These are phyloP conservation scores for Colletotrichum cuscutae DNA, from an alignment of 2,329 filamentous ascomycete genomes.

Conservation along the genomic window DNA sequence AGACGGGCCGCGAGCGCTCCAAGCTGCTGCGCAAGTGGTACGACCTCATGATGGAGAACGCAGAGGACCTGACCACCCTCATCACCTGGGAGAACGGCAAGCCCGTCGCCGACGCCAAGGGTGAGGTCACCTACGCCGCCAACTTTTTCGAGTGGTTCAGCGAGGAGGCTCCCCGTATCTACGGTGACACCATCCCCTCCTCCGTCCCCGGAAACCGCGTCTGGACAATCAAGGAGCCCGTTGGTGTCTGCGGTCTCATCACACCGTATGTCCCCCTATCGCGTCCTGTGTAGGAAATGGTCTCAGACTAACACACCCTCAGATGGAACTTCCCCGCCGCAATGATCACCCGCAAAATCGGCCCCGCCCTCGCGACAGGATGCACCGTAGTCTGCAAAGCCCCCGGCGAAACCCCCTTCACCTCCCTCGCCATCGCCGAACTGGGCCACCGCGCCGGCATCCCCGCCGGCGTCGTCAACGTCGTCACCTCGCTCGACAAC, in stretches of 20 bases:
- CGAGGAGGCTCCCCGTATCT: constrained; percentile 78
- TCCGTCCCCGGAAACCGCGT: constrained; percentile 78
- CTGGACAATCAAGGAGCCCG: constrained; percentile 82
- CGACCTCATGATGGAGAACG: constrained; percentile 80
- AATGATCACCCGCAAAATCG: constrained; percentile 79
- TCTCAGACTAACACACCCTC: neutral
- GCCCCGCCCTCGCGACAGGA: constrained; percentile 86
- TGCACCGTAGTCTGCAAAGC: constrained; percentile 95
- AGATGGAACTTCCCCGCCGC: constrained; percentile 87
- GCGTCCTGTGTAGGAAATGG: constrained; percentile 21
- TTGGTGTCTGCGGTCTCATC: constrained; percentile 85
- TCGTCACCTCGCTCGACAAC: constrained; percentile 83
- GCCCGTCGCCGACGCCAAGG: constrained; percentile 78
- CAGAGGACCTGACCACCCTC: constrained; percentile 82
- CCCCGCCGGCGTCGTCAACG: constrained; percentile 89
- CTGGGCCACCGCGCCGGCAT: constrained; percentile 88
- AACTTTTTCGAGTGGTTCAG: constrained; percentile 85
- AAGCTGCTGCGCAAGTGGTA: constrained; percentile 84
- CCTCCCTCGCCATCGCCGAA: constrained; percentile 87
- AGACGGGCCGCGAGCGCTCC: constrained; percentile 79
- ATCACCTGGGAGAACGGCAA: constrained; percentile 95
- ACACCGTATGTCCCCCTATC: constrained; percentile 65
- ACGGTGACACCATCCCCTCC: constrained; percentile 80
- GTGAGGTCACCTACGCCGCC: constrained; percentile 78
- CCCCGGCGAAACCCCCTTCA: constrained; percentile 92